Evolutionary conservation across 2,329 filamentous ascomycete species (phyloP).

Genomic region (Sordariomycetes sp.): DNA sequence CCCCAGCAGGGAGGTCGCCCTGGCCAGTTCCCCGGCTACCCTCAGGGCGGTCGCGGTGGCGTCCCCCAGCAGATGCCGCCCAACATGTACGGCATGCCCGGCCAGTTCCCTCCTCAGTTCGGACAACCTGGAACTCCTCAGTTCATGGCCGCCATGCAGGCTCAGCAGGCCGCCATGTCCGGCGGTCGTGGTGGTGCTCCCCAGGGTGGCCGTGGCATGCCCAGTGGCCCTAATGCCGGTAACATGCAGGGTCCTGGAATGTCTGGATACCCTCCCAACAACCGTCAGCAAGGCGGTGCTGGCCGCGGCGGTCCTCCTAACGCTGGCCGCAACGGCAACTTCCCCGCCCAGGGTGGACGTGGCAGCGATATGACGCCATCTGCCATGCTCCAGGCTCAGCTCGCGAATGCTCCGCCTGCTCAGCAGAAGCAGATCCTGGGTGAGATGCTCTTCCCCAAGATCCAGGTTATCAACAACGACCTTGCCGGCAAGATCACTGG

Average conservation of each 20-base stretch:
- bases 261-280: slow-evolving; percentile 49
- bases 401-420: slow-evolving; percentile 46
- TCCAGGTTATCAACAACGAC: slow-evolving; percentile 86
- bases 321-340: slow-evolving; percentile 33
- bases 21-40: slow-evolving; percentile 78
- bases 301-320: slow-evolving; percentile 33
- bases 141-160: slow-evolving; percentile 75
- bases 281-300: slow-evolving; percentile 40
- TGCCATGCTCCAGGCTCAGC: slow-evolving; percentile 46
- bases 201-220: slow-evolving; percentile 63
- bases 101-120: slow-evolving; percentile 73
- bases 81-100: slow-evolving; percentile 73
- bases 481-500: slow-evolving; percentile 98
- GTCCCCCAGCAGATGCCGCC: slow-evolving; percentile 82
- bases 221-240: slow-evolving; percentile 57
- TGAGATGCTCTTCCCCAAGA: slow-evolving; percentile 98
- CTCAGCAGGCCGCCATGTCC: slow-evolving; percentile 53
- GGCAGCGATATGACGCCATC: slow-evolving; percentile 20
- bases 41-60: slow-evolving; percentile 78
- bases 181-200: slow-evolving; percentile 55
- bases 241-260: slow-evolving; percentile 41
- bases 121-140: slow-evolving; percentile 73
- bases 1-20: slow-evolving; percentile 74
- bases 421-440: slow-evolving; percentile 99
- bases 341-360: slow-evolving; percentile 35